Conservation (phyloP, 176 grass and related monocot species). For the Poa pratensis region DNA sequence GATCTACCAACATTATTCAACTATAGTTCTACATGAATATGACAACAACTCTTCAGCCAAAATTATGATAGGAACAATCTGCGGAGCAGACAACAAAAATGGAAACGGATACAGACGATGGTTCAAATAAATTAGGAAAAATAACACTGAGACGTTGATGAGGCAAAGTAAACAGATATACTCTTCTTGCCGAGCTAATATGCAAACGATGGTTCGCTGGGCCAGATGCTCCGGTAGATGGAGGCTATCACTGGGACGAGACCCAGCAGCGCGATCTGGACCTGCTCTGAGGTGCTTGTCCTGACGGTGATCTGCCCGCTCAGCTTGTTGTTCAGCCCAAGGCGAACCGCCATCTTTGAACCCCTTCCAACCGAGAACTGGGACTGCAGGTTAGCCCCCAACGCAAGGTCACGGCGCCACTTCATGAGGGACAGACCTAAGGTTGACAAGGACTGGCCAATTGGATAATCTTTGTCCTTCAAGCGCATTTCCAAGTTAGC, state of each 20-base stretch:
- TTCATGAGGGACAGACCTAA: conserved; percentile 87
- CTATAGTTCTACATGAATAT: conserved; percentile 51
- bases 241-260: conserved; percentile 67
- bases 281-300: conserved; percentile 90
- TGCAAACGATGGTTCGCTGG: conserved; percentile 52
- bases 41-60: conserved; percentile 55
- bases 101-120: not conserved
- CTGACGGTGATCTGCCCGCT: conserved; percentile 77
- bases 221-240: conserved; percentile 56
- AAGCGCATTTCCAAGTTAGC: conserved; percentile 80
- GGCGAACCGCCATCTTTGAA: conserved; percentile 75
- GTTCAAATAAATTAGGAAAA: conserved; percentile 49
- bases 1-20: conserved; percentile 52
- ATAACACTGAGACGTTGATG: not conserved
- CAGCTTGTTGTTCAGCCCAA: conserved; percentile 87
- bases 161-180: conserved; percentile 1
- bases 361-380: conserved; percentile 70
- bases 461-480: conserved; percentile 79
- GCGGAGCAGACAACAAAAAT: conserved; percentile 18
- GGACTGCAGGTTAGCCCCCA: conserved; percentile 89
- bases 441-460: conserved; percentile 68
- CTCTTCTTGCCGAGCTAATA: conserved; percentile 47
- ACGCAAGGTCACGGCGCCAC: conserved; percentile 71
- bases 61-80: conserved; percentile 48
- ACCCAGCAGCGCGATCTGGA: conserved; percentile 81